Base-by-base conservation (phyloP, 148 eudicot genomes). In the Agrostemma githago region DNA sequence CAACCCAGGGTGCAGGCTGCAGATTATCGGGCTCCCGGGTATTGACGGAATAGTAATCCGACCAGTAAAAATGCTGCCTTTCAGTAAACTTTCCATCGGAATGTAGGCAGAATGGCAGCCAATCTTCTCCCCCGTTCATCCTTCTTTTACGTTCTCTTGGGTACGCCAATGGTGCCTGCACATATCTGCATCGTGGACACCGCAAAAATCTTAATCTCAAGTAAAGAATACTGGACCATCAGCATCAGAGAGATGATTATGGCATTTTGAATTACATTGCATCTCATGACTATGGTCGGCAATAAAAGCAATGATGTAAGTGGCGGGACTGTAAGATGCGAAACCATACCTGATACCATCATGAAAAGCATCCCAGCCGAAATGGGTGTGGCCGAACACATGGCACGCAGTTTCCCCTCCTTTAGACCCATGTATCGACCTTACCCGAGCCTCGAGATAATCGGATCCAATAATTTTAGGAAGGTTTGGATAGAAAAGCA, bases 371-470 rank as follows among this genome's bases (percentile, higher is more conserved):
- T 89, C 92, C 92, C 92, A 89, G 76, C 85, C 79, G 66, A 89
- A 89, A 86, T 89, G 92, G 57, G 92, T 87, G 80, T 89, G 93
- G 66, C 93, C 93, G 77, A 89, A 87, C n/a, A 89, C 85, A 78
- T 89, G 93, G 72, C 90, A 89, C 17, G 88, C 82, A 9, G 82
- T 78, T 68, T 74, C 77, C 39, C 71, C 68, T 41, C 88, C 86
- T 72, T 80, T 77, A 53, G 21, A 76, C 44, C 88, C 86, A 76
- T 89, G 89, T 82, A 85, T 80, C 19, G 83, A 80, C 78, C 90
- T 89, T 76, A 89, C 65, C 64, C 90, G 88, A 20, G 76, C 66
- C 83, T 85, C 92, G 8, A 89, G 92, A 81, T 74, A 89, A 66
- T 78, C 72, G 19, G 90, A 89, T 64, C 92, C 92, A 65, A 86